Evolutionary conservation across 2,329 filamentous ascomycete genomes (phyloP), one percentile per base, ranked within the genome.

Genomic region (Fusarium avenaceum): DNA sequence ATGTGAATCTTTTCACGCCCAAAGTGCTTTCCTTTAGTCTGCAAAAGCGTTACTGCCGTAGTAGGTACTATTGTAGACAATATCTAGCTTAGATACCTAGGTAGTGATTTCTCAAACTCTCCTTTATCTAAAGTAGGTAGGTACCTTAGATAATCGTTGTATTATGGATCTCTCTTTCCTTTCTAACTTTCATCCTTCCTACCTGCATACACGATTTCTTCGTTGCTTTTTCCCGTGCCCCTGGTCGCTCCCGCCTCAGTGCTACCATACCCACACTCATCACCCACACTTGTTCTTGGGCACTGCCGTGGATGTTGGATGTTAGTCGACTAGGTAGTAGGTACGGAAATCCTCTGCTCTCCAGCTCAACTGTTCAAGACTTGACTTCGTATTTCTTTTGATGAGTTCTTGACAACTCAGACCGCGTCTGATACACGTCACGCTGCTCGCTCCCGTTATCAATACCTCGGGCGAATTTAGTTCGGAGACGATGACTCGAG

Each of bases 191-290:
- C 19, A 38, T 45, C 58, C 63, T 43, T 45, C 58, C 63, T 43
- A 9, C 26, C 26, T 28, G 64, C 71, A 73, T 73, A 73, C 69
- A 73, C 69, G 71, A 72, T 57, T 67, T 30, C 57, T 49, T 72
- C 9, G 28, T 72, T 72, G 65, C 69, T 72, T 72, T 72, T 72
- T 62, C 24, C 53, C 49, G 58, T 69, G 42, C 61, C 60, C 70
- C 66, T 67, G 60, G 63, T 62, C 63, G 39, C 60, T 68, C 61
- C 65, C 54, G 63, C 50, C 39, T 45, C 44, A 54, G 64, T 70
- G 51, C 46, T 58, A 70, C 69, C 55, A 63, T 51, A 68, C 59
- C 63, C 71, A 72, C 67, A 61, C 66, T 39, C 57, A 43, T 13
- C 48, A 49, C 48, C 33, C 26, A 42, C 39, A 38, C 35, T 38